Evolutionary conservation across 495 filamentous ascomycete species (phyloP).

Genomic region (Penicillium pancosmium): DNA sequence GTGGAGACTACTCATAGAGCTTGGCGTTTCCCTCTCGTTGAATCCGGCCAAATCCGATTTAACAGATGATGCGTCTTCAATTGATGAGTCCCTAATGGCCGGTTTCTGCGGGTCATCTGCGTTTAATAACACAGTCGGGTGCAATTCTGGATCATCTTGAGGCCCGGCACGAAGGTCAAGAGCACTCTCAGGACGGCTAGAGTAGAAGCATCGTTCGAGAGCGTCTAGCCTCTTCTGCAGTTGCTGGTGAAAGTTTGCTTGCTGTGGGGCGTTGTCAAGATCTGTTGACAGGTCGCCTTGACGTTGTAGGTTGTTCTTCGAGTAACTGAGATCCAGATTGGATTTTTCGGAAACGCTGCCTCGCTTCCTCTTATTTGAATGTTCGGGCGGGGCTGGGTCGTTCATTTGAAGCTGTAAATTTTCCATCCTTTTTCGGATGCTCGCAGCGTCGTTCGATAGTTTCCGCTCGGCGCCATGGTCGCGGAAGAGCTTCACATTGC

Average conservation of each 20-base stretch:
- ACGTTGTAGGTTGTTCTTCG: background rate
- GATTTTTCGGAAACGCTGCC: background rate
- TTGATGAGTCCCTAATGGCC: background rate
- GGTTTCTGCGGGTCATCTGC: background rate
- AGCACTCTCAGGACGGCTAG: background rate
- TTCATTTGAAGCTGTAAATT: slow-evolving; percentile 62
- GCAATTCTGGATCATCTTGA: slow-evolving; percentile 9
- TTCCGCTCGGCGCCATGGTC: slow-evolving; percentile 97
- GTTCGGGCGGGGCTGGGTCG: background rate
- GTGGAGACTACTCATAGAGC: background rate
- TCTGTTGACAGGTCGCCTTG: background rate
- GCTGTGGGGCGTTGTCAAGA: background rate
- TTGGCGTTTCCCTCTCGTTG: background rate
- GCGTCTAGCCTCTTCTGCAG: background rate
- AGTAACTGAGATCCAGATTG: background rate
- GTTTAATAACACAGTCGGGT: background rate
- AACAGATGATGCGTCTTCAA: background rate
- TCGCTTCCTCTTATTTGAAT: slow-evolving; percentile 6
- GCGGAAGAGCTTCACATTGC: slow-evolving; percentile 95
- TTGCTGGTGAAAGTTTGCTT: background rate
- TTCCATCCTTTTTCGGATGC: slow-evolving; percentile 91
- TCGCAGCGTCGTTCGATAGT: slow-evolving; percentile 86
- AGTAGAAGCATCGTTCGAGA: background rate
- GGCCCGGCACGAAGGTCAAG: background rate
- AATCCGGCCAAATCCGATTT: background rate